Evolutionary conservation across 108 stramenopile species (phyloP).

Genomic region (Skeletonema grethae): DNA sequence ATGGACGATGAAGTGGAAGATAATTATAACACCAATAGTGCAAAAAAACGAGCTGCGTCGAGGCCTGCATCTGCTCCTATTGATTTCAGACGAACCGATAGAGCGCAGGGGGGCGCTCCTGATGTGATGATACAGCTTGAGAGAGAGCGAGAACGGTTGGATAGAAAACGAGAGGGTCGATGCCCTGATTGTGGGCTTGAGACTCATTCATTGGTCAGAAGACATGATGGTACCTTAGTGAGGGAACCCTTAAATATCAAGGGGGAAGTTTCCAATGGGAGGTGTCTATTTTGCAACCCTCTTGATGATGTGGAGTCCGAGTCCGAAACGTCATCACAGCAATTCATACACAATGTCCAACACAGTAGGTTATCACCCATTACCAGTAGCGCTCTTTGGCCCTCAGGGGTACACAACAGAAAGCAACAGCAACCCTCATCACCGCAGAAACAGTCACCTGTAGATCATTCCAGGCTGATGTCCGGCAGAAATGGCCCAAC

Average conservation of each 20-base stretch:
- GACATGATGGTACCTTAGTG: constrained; percentile 8
- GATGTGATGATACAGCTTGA: constrained; percentile 9
- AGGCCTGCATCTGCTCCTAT: background rate
- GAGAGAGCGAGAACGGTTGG: constrained; percentile 39
- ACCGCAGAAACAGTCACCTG: constrained; percentile 19
- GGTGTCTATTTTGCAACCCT: constrained; percentile 43
- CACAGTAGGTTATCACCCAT: background rate
- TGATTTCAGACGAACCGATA: background rate
- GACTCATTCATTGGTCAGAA: constrained; percentile 30
- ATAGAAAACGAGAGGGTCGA: constrained; percentile 50
- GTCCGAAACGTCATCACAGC: background rate
- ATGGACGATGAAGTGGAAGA: background rate
- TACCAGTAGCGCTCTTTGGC: background rate
- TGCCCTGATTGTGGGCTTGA: constrained; percentile 54
- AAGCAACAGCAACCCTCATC: constrained; percentile 13
- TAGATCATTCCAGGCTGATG: constrained; percentile 14
- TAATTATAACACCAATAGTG: background rate
- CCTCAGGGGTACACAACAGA: background rate
- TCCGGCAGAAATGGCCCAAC: background rate
- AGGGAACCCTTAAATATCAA: constrained; percentile 39
- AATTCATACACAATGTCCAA: background rate
- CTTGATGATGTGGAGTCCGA: constrained; percentile 12
- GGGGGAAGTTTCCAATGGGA: constrained; percentile 37
- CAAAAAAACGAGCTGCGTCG: background rate
- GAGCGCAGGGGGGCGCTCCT: background rate